phyloP scores from a whole-genome alignment of 371 early-diverging fungal genomes.

The Rhizopus sp. region DNA sequence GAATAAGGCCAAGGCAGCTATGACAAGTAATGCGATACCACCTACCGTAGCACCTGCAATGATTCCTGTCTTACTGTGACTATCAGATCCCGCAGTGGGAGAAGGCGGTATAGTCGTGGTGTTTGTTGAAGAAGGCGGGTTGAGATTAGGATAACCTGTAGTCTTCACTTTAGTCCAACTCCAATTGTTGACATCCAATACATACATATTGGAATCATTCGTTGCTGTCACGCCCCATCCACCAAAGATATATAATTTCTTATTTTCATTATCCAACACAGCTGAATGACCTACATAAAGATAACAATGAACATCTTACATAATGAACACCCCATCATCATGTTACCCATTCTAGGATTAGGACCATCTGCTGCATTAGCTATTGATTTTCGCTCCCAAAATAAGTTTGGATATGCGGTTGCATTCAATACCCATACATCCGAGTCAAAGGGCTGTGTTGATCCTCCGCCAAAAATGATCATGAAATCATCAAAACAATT shows the following conservation, averaged over 20 bases:
- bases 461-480: conserved; percentile 52
- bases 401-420: conserved; percentile 33
- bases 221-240: conserved; percentile 36
- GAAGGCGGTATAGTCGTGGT: background rate
- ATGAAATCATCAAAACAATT: conserved; percentile 45
- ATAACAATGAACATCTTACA: conserved; percentile 1
- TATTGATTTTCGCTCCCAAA: conserved; percentile 29
- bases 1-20: conserved; percentile 14
- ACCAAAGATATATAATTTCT: conserved; percentile 38
- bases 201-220: conserved; percentile 31
- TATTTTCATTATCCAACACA: conserved; percentile 28
- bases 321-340: background rate
- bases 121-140: conserved; percentile 3
- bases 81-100: too few relatives aligned
- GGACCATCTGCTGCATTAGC: conserved; percentile 33
- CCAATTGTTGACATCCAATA: conserved; percentile 28
- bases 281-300: conserved; percentile 38
- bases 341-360: conserved; percentile 44
- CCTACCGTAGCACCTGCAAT: conserved; percentile 33
- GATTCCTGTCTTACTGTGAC: conserved; percentile 9
- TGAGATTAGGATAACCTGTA: conserved; percentile 14
- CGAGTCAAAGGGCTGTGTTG: conserved; percentile 38
- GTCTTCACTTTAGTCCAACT: conserved; percentile 32
- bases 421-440: conserved; percentile 51
- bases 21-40: conserved; percentile 7